These are phyloP conservation scores for Nakazawaea pomicola DNA, from an alignment of 805 yeast species.

Conservation along the genomic window DNA sequence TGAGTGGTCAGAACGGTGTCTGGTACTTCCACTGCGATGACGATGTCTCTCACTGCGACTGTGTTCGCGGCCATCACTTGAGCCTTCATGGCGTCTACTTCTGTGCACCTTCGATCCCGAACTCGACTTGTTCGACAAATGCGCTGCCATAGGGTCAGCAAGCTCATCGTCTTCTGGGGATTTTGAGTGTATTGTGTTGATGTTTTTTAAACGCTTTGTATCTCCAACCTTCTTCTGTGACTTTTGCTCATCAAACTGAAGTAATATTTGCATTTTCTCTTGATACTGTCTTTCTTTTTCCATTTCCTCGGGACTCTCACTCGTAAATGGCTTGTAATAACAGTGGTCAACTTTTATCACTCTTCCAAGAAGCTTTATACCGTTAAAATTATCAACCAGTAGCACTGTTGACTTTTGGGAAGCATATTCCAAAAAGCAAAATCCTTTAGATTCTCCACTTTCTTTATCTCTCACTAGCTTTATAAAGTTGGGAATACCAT, in stretches of 20 bases:
- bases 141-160: slow-evolving; percentile 32
- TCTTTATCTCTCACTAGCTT: slow-evolving; percentile 61
- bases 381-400: slow-evolving; percentile 88
- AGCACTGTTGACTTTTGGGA: slow-evolving; percentile 74
- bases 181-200: too few species aligned
- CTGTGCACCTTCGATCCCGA: too few species aligned
- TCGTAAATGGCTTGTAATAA: slow-evolving; percentile 39
- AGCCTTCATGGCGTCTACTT: too few species aligned
- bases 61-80: background rate
- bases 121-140: background rate
- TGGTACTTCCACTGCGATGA: too few species aligned
- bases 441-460: slow-evolving; percentile 66
- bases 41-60: background rate
- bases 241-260: slow-evolving; percentile 16
- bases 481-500: slow-evolving; percentile 78
- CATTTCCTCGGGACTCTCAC: slow-evolving; percentile 27
- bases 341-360: slow-evolving; percentile 66
- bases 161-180: slow-evolving; percentile 27
- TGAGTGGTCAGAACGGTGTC: too few species aligned
- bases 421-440: slow-evolving; percentile 78
- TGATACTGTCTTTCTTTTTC: slow-evolving; percentile 46
- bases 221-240: background rate
- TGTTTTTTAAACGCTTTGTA: background rate
- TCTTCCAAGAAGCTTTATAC: slow-evolving; percentile 42
- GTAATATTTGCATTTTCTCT: slow-evolving; percentile 27